A percentile compares a stretch with the other conserved stretches of the same genome.
These are phyloP conservation scores for Cercospora nicotianae DNA, from an alignment of 2,329 filamentous ascomycete species.

Conservation along the genomic window DNA sequence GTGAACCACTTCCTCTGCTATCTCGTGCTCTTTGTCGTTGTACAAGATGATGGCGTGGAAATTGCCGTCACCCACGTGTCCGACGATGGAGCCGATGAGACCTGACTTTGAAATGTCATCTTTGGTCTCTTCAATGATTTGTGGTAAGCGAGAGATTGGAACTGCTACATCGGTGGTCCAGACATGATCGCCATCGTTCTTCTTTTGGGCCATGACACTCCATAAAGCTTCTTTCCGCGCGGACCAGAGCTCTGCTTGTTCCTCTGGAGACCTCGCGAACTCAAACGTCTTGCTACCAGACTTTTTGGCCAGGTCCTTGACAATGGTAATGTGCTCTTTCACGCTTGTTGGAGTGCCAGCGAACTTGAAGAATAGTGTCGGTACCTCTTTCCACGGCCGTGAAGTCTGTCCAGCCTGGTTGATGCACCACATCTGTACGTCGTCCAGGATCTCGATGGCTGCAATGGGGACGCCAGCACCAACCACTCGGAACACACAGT, in stretches of 20 bases:
- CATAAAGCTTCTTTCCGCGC: conserved; percentile 74
- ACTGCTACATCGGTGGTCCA: conserved; percentile 84
- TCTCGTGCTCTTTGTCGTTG: conserved; percentile 65
- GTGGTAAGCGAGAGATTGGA: conserved; percentile 67
- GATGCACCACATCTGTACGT: conserved; percentile 79
- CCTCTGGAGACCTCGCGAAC: conserved; percentile 64
- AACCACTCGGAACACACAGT: conserved; percentile 79
- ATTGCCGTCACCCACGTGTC: conserved; percentile 73
- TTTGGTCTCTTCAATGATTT: conserved; percentile 76
- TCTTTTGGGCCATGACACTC: conserved; percentile 66
- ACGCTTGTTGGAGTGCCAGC: conserved; percentile 66
- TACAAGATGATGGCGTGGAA: conserved; percentile 69
- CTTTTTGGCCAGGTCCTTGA: conserved; percentile 60
- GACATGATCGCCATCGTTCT: conserved; percentile 61
- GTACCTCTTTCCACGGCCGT: conserved; percentile 66
- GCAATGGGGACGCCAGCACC: conserved; percentile 79
- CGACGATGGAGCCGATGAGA: conserved; percentile 65
- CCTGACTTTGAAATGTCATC: conserved; percentile 63
- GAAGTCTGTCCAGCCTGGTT: conserved; percentile 65
- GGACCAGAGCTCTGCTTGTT: conserved; percentile 71
- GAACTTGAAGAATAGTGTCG: conserved; percentile 77
- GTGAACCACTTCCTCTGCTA: conserved; percentile 71
- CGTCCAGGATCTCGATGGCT: conserved; percentile 89
- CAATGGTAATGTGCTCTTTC: conserved; percentile 73
- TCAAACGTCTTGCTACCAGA: conserved; percentile 67